Percentiles rank a stretch among this genome's conserved stretches.
Evolutionary conservation across 129 eudicot species (phyloP).

Genomic region (Artemisia tridentata): DNA sequence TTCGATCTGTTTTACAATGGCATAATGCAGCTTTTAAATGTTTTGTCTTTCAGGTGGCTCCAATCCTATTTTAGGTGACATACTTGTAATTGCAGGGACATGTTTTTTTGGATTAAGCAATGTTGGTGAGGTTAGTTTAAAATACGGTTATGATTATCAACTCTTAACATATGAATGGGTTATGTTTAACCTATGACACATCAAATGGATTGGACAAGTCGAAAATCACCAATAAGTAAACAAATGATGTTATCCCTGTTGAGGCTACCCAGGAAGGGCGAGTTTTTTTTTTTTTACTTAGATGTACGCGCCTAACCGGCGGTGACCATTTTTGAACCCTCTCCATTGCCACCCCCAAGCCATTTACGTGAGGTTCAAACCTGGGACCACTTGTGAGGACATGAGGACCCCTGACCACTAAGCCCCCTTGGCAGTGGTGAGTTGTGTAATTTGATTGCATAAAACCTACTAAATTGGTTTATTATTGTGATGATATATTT

Average conservation of each 20-base stretch:
- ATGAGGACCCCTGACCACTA: no score
- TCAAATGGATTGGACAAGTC: neutral
- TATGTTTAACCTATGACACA: neutral
- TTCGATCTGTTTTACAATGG: neutral
- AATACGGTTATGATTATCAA: neutral
- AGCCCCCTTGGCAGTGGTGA: no score
- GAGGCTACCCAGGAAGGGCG: no score
- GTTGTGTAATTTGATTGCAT: neutral
- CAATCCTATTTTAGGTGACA: constrained; percentile 78
- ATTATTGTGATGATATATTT: neutral
- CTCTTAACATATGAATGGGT: neutral
- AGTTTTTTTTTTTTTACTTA: no score
- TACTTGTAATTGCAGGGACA: constrained; percentile 70
- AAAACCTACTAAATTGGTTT: neutral
- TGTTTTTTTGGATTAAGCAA: constrained; percentile 69
- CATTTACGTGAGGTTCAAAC: no score
- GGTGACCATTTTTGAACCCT: no score
- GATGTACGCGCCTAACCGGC: no score
- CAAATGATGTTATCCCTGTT: no score
- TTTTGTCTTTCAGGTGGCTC: constrained; percentile 66
- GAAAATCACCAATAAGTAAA: neutral
- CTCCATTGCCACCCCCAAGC: no score
- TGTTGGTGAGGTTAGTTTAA: constrained; percentile 72
- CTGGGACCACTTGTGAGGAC: no score
- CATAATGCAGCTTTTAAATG: neutral